Conservation (phyloP, 106 monocot genomes). For the Dendrobium nobile region DNA sequence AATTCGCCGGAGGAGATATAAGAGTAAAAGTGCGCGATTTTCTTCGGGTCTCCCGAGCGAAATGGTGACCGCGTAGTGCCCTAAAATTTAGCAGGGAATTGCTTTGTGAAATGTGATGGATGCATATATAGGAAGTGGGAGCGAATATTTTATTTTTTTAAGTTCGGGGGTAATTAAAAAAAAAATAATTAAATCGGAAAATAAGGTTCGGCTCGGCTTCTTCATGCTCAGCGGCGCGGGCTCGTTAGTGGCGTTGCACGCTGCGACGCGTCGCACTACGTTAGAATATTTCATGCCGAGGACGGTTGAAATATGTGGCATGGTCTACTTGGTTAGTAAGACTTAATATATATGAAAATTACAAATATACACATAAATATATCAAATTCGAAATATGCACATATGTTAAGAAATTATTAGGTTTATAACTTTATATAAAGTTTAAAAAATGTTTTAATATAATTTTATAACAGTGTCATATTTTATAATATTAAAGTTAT, state of each 20-base stretch:
- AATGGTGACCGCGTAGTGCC: neutral
- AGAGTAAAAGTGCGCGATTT: neutral
- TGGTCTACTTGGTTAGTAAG: too few species aligned
- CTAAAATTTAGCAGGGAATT: constrained; percentile 1
- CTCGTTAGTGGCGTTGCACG: neutral
- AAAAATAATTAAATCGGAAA: neutral
- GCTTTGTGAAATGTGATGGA: neutral
- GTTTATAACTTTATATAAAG: too few species aligned
- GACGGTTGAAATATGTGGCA: too few species aligned
- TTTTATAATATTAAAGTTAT: too few species aligned
- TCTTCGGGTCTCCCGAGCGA: neutral
- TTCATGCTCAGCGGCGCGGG: neutral
- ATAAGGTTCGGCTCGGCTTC: neutral
- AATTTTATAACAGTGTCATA: too few species aligned
- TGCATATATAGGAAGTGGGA: neutral
- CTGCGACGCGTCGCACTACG: too few species aligned
- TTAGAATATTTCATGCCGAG: too few species aligned
- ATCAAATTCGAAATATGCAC: too few species aligned
- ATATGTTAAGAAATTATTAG: too few species aligned
- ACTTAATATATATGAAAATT: too few species aligned
- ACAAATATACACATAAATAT: too few species aligned
- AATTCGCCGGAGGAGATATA: neutral
- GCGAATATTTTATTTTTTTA: neutral
- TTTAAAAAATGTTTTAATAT: too few species aligned
- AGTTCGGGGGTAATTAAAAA: neutral